phyloP scores from a whole-genome alignment of 2,329 filamentous ascomycete species.

The Westerdykella ornata region DNA sequence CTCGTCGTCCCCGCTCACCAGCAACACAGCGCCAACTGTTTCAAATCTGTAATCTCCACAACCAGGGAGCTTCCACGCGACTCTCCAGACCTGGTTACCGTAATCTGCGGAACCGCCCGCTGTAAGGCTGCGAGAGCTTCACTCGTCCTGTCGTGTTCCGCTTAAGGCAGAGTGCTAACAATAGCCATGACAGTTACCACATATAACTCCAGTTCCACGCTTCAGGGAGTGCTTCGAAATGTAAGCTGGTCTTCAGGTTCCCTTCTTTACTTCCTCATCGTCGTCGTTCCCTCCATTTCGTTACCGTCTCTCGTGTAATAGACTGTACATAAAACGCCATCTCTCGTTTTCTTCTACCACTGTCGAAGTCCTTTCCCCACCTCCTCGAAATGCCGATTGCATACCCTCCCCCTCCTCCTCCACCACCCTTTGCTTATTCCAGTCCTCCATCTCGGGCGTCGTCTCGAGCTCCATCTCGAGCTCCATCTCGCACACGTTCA shows the following conservation, averaged over 20 bases:
- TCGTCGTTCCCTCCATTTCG: constrained; percentile 5
- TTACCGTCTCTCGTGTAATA: background rate
- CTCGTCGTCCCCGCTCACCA: constrained; percentile 2
- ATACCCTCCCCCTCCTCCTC: constrained; percentile 19
- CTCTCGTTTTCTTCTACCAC: constrained; percentile 1
- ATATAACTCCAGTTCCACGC: constrained; percentile 13
- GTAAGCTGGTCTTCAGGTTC: constrained; percentile 29
- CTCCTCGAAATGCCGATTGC: constrained; percentile 17
- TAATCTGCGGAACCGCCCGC: constrained; percentile 14
- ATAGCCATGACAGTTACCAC: constrained; percentile 12
- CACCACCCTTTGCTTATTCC: constrained; percentile 21
- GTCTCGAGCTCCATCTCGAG: constrained; percentile 17
- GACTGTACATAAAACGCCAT: background rate
- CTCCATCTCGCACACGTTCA: constrained; percentile 7
- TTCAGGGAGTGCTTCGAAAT: constrained; percentile 14
- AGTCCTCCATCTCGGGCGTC: constrained; percentile 16
- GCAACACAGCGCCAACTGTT: constrained; percentile 17
- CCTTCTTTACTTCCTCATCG: constrained; percentile 7
- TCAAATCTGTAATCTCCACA: constrained; percentile 10
- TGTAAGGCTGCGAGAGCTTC: constrained; percentile 11
- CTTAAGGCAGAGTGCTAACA: constrained; percentile 17
- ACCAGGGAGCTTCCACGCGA: background rate
- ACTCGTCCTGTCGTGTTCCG: constrained; percentile 1
- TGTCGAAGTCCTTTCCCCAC: background rate
- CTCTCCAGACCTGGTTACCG: constrained; percentile 2